These are phyloP conservation scores for Aureobasidium sp. DNA, from an alignment of 2,329 filamentous ascomycete species.

Conservation along the genomic window DNA sequence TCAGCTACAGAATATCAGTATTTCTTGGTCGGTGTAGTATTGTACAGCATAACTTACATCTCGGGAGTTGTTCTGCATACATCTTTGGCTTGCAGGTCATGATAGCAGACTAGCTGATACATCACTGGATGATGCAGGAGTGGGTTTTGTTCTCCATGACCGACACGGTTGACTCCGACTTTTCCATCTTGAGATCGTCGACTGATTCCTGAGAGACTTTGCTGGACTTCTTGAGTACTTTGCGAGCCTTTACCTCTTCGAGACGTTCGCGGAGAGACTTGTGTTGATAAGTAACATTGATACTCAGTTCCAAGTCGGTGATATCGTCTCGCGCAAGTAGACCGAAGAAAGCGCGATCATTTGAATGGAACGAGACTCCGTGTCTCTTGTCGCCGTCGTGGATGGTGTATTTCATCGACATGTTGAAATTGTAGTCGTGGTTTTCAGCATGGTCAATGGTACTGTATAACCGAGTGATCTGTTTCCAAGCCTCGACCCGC, in stretches of 20 bases:
- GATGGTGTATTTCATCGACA: not conserved
- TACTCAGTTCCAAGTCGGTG: not conserved
- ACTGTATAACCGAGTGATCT: not conserved
- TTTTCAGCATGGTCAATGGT: not conserved
- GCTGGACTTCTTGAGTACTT: not conserved
- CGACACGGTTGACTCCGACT: not conserved
- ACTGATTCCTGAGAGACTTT: not conserved
- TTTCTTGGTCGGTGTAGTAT: not conserved
- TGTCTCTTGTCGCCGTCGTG: not conserved
- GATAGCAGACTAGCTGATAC: not conserved
- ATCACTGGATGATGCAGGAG: not conserved
- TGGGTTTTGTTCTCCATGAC: not conserved
- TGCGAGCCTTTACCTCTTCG: not conserved
- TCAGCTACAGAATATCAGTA: not conserved
- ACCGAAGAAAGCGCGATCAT: not conserved
- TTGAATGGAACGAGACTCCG: too few relatives aligned
- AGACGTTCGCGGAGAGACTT: not conserved
- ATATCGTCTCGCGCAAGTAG: not conserved
- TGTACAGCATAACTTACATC: not conserved
- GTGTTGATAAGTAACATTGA: not conserved
- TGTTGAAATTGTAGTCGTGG: not conserved
- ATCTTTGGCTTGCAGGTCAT: not conserved
- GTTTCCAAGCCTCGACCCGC: not conserved
- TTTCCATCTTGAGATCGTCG: not conserved
- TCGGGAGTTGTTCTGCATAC: not conserved